A percentile compares a stretch with the other conserved stretches of the same genome.
phyloP scores from a whole-genome alignment of 1,284 basidiomycete genomes.

The Golubevia sp. region DNA sequence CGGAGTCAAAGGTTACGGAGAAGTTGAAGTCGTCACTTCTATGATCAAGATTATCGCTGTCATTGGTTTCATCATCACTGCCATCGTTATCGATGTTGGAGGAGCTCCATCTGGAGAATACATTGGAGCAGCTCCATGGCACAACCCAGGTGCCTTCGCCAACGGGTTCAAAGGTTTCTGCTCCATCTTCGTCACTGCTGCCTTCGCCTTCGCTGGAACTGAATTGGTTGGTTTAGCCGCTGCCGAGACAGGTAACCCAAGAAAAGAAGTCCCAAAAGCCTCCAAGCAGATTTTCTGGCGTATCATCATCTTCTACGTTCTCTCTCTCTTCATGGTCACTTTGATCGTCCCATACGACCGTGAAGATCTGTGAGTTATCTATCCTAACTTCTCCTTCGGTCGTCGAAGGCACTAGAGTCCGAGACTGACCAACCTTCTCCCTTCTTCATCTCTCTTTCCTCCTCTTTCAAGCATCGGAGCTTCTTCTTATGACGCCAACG shows the following conservation, averaged over 20 bases:
- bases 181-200: constrained; percentile 51
- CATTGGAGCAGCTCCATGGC: constrained; percentile 45
- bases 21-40: constrained; percentile 48
- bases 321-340: constrained; percentile 69
- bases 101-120: constrained; percentile 40
- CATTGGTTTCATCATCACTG: constrained; percentile 53
- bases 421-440: constrained; percentile 6
- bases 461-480: constrained; percentile 33
- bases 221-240: constrained; percentile 72
- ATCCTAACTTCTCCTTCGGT: constrained; percentile 16
- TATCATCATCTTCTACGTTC: constrained; percentile 66
- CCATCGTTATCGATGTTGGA: constrained; percentile 51
- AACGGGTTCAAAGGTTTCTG: constrained; percentile 59
- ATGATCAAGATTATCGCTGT: constrained; percentile 54
- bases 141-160: constrained; percentile 46
- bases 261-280: constrained; percentile 64
- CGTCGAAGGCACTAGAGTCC: constrained; percentile 10
- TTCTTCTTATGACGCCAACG: constrained; percentile 60
- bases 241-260: constrained; percentile 68
- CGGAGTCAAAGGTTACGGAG: constrained; percentile 55
- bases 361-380: constrained; percentile 8
- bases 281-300: constrained; percentile 65
- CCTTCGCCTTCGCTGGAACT: constrained; percentile 55
- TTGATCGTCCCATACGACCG: constrained; percentile 64
- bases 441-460: neutral